phyloP scores from a whole-genome alignment of 306 rosid genomes.

The barrel medic (Medicago truncatula) region MtrunA17r5.0-ANR NC_053048.1:40181001-40181500 shows the following conservation, averaged over 20 bases:
- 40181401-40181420: too few species aligned
- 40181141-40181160: slow-evolving; percentile 29
- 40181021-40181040: neutral
- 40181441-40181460: too few species aligned
- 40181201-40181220: neutral
- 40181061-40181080: neutral
- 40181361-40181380: neutral
- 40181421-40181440: too few species aligned
- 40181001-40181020: neutral
- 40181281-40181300: too few species aligned
- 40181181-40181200: slow-evolving; percentile 10
- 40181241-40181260: slow-evolving; percentile 42
- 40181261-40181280: neutral
- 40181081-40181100: neutral
- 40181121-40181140: neutral
- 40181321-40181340: neutral
- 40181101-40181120: neutral
- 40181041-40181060: neutral
- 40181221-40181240: slow-evolving; percentile 23
- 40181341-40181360: neutral
- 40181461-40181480: too few species aligned
- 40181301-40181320: neutral
- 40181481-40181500: too few species aligned
- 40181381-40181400: too few species aligned
- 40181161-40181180: slow-evolving; percentile 33